Evolutionary conservation across 768 basidiomycete genomes (phyloP), one percentile per base, ranked within the genome.

Genomic region (Lenzites betulinus): DNA sequence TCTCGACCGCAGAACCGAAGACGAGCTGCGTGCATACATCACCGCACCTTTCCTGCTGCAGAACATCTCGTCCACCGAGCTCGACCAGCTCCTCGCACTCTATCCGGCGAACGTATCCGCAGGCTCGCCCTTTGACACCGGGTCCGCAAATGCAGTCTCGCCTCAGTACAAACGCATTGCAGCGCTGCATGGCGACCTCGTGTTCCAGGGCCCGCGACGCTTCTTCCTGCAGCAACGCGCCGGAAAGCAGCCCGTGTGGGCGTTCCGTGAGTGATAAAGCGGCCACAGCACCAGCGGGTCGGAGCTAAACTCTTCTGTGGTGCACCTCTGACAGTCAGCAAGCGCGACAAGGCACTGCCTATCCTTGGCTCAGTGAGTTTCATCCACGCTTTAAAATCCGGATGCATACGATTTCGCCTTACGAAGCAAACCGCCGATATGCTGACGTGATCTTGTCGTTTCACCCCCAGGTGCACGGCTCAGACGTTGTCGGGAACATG

Each of bases 101-200:
- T 73, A 72, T 57, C 77, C 83, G 0, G 54, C 63, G 0, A 76
- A 79, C 50, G 64, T 75, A 3, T 68, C 71, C 0, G 64, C 78
- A 52, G 84, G 84, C 20, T 85, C 82, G 0, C 84, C 84, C 0
- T 86, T 80, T 57, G 75, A 74, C 53, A 86, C 84, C 0, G 75
- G 77, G 0, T 28, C 67, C 41, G 59, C 75, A n/a, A 82, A 85
- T 53, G 75, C 74, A 1, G 47, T 84, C 74, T 74, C 54, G 82
- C 77, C 81, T 0, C 77, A 84, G 59, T 83, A 74, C 70, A 85
- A 86, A 64, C 74, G 82, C 2, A 62, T 83, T 11, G 75, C 83
- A 8, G 77, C 83, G 0, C 70, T 84, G 61, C 73, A 75, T 48
- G 83, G 83, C 0, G 84, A 86, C 60, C 65, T 70, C 28, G 71